Conservation (phyloP, 345 rosid genomes). For the Populus euphratica region DNA sequence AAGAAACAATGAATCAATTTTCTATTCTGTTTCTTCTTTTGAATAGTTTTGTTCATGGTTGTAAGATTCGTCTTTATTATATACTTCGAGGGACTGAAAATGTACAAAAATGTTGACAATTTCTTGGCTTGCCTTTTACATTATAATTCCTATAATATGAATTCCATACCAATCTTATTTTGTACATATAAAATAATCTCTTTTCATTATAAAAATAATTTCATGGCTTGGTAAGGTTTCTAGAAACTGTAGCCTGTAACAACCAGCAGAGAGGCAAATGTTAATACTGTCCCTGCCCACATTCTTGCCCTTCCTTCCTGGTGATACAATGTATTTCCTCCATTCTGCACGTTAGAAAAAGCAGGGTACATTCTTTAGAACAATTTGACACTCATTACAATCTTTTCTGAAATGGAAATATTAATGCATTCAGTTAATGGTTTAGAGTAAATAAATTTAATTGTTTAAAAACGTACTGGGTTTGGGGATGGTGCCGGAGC, state of each 20-base stretch:
- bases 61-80: slow-evolving; percentile 13
- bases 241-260: slow-evolving; percentile 43
- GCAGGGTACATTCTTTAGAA: slow-evolving; percentile 3
- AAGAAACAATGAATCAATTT: slow-evolving; percentile 6
- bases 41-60: slow-evolving; percentile 9
- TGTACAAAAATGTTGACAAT: slow-evolving; percentile 19
- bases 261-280: slow-evolving; percentile 46
- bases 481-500: slow-evolving; percentile 83
- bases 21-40: background rate
- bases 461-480: slow-evolving; percentile 23
- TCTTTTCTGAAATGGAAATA: background rate
- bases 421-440: background rate
- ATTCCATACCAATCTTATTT: slow-evolving; percentile 16
- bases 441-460: background rate
- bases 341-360: slow-evolving; percentile 47
- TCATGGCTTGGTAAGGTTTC: slow-evolving; percentile 18
- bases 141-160: slow-evolving; percentile 29
- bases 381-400: background rate
- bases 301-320: slow-evolving; percentile 40
- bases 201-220: slow-evolving; percentile 6
- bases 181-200: slow-evolving; percentile 30
- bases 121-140: slow-evolving; percentile 12
- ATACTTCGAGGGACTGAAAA: slow-evolving; percentile 18
- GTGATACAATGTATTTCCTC: slow-evolving; percentile 46
- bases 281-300: slow-evolving; percentile 46